A percentile compares a stretch with the other conserved stretches of the same genome.
These are phyloP conservation scores for Colletotrichum agaves DNA, from an alignment of 2,329 filamentous ascomycete genomes.

Conservation along the genomic window DNA sequence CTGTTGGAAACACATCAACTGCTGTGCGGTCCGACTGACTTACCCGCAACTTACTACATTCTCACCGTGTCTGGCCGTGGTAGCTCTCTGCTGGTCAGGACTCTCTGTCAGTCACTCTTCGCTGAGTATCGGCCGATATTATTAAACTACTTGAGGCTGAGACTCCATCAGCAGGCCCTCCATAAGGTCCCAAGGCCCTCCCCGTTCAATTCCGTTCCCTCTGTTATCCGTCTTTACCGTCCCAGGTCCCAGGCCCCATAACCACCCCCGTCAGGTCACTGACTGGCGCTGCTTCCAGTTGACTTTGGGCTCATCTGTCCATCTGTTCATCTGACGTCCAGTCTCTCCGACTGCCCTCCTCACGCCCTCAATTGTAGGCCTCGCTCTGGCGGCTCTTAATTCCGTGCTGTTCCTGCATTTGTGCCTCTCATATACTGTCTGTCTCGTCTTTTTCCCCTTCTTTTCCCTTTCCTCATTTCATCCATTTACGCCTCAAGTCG, in stretches of 20 bases:
- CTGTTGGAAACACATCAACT: constrained; percentile 5
- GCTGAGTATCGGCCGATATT: constrained; percentile 18
- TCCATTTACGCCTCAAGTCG: neutral
- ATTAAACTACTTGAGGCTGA: constrained; percentile 50
- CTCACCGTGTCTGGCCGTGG: constrained; percentile 5
- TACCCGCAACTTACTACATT: constrained; percentile 11
- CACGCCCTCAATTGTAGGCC: constrained; percentile 26
- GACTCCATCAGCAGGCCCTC: constrained; percentile 54
- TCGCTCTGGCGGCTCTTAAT: constrained; percentile 38
- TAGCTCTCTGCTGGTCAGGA: constrained; percentile 26
- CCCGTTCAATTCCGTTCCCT: constrained; percentile 13
- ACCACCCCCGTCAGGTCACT: neutral
- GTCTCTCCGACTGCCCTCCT: constrained; percentile 23
- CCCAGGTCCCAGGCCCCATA: neutral
- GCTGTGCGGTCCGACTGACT: constrained; percentile 18
- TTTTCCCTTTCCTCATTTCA: constrained; percentile 25
- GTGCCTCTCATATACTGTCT: constrained; percentile 38
- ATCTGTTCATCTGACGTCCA: constrained; percentile 39
- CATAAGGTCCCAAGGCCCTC: constrained; percentile 37
- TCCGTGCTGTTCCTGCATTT: constrained; percentile 43
- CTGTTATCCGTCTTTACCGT: neutral
- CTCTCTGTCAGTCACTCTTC: constrained; percentile 19
- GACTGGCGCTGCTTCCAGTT: constrained; percentile 30
- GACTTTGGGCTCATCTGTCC: constrained; percentile 41
- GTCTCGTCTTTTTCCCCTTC: constrained; percentile 29